Evolutionary conservation across 352 stramenopile species (phyloP).

Genomic region (Phytopythium ostracodes): DNA sequence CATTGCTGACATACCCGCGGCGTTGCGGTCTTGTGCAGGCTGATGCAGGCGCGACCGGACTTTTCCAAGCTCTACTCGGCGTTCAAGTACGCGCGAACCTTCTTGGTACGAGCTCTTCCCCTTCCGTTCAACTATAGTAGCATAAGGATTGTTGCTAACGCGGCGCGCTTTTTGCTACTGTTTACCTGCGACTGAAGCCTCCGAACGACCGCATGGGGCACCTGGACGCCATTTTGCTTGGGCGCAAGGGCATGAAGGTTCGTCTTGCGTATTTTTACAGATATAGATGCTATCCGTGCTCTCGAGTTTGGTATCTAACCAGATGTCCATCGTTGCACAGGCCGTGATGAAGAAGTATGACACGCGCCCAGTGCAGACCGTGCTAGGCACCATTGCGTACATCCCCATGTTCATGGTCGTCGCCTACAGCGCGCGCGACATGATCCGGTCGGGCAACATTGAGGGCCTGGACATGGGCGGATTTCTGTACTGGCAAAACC

Average conservation of each 20-base stretch:
- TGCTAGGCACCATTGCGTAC: constrained; percentile 60
- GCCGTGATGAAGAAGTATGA: constrained; percentile 75
- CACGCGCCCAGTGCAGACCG: constrained; percentile 58
- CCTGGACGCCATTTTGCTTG: constrained; percentile 43
- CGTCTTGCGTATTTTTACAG: background rate
- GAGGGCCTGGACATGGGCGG: constrained; percentile 56
- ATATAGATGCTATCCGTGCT: too few relatives aligned
- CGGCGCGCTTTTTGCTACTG: constrained; percentile 2
- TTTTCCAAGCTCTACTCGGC: constrained; percentile 64
- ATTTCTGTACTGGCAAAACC: constrained; percentile 61
- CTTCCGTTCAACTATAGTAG: background rate
- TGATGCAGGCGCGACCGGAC: constrained; percentile 51
- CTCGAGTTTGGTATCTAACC: background rate
- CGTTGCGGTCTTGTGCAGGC: constrained; percentile 13
- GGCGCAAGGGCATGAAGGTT: constrained; percentile 42
- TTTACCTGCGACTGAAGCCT: constrained; percentile 21
- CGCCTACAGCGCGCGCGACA: constrained; percentile 69
- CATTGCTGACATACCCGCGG: constrained; percentile 3
- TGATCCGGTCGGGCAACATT: constrained; percentile 70
- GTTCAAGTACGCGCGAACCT: constrained; percentile 72
- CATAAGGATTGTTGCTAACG: background rate
- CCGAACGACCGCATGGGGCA: constrained; percentile 36
- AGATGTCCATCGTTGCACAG: constrained; percentile 5
- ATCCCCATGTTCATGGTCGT: constrained; percentile 72
- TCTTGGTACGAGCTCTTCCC: constrained; percentile 32